Evolutionary conservation across 495 filamentous ascomycete genomes (phyloP), one percentile per base, ranked within the genome.

Genomic region (Trichoderma reesei): DNA sequence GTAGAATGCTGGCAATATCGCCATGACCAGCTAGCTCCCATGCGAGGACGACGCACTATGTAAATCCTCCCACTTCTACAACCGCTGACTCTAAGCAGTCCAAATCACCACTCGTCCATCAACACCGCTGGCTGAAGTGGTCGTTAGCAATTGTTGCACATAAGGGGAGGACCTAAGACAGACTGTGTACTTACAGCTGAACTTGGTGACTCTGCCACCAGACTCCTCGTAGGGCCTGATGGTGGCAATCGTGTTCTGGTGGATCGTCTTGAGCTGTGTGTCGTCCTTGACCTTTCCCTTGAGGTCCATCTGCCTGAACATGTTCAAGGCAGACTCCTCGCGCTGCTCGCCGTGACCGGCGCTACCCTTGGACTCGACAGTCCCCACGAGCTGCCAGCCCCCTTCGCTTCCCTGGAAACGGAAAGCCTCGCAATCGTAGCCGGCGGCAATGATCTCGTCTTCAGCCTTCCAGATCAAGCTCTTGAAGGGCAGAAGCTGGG

Each of bases 261-360:
- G 94, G 51, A 93, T 86, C 7, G 94, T 97, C 77, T 94, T 96
- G 65, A 98, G 80, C 76, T 94, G 90, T 8, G 91, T 96, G 72
- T 97, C 91, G 67, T 91, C 91, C 68, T 86, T 87, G 31, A 81
- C 75, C 76, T 96, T 95, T 42, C 94, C 94, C 80, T 92, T 96
- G 65, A 98, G 79, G 73, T 98, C 94, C 95, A 98, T 96, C 77
- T 96, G 92, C 72, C 85, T 85, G 82, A 98, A 98, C 95, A 97
- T 97, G 73, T 98, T 96, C 72, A 97, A 79, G n/a, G 94, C 94
- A 68, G 87, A 90, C 65, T 86, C 82, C 71, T 84, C 82, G 54
- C 81, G 72, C 42, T 73, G 71, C 42, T 76, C 74, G 59, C 78
- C 74, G 60, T 73, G 64, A 59, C 78, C 76, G 20, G 79, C 73